Percentiles rank a stretch among this genome's conserved stretches.
These are phyloP conservation scores for Aspergillus quadricinctus DNA, from an alignment of 2,329 filamentous ascomycete species.

Conservation along the genomic window DNA sequence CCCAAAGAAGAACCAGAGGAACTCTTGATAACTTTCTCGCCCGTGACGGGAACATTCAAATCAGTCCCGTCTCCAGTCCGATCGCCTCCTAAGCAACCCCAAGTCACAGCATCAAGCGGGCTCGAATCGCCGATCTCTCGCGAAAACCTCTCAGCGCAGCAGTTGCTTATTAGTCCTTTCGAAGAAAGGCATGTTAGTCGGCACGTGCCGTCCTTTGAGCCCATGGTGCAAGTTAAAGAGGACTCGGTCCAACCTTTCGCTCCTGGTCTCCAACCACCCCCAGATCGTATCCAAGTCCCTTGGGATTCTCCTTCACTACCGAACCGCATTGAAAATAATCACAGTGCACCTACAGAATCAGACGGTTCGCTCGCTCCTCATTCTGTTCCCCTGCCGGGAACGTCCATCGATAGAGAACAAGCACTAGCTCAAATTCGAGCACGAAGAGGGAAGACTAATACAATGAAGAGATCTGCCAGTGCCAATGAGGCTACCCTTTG, in stretches of 20 bases:
- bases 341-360: constrained; percentile 12
- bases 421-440: constrained; percentile 48
- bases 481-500: constrained; percentile 32
- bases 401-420: constrained; percentile 44
- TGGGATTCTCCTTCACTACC: constrained; percentile 6
- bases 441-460: constrained; percentile 43
- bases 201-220: constrained; percentile 9
- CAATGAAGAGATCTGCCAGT: constrained; percentile 38
- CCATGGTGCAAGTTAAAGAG: constrained; percentile 9
- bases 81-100: constrained; percentile 21
- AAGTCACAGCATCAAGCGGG: constrained; percentile 14
- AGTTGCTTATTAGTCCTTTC: constrained; percentile 4
- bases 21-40: constrained; percentile 39
- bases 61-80: constrained; percentile 36
- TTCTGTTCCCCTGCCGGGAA: constrained; percentile 33
- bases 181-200: constrained; percentile 8
- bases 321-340: neutral
- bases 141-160: constrained; percentile 3
- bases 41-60: constrained; percentile 42
- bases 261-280: constrained; percentile 7
- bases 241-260: neutral
- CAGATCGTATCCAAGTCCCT: constrained; percentile 8
- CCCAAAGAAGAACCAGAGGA: constrained; percentile 25
- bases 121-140: constrained; percentile 6
- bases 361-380: constrained; percentile 22